Conservation (phyloP, 768 basidiomycete genomes). For the Termitomyces sp. region DNA sequence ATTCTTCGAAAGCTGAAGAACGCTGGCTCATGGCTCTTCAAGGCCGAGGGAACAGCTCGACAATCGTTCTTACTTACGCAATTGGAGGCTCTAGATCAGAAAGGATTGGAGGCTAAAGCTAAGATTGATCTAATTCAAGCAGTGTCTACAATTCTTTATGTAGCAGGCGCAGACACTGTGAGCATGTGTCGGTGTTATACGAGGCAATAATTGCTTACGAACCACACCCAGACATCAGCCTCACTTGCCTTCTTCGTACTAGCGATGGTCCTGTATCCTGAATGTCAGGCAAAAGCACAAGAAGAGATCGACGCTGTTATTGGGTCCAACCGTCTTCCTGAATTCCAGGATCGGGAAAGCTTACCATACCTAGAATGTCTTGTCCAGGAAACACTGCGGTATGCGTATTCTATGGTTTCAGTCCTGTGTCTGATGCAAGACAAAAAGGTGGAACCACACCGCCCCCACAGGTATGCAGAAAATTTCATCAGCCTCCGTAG, state of each 20-base stretch:
- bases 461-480: constrained; percentile 3
- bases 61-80: constrained; percentile 12
- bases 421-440: not conserved
- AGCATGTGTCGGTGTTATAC: not conserved
- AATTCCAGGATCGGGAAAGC: constrained; percentile 14
- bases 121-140: constrained; percentile 5
- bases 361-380: constrained; percentile 19
- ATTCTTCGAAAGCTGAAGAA: not conserved
- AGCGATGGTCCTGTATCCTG: constrained; percentile 22
- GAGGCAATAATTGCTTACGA: not conserved
- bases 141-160: constrained; percentile 7
- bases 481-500: not conserved
- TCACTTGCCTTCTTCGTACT: constrained; percentile 19
- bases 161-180: constrained; percentile 14
- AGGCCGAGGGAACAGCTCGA: constrained; percentile 9
- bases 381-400: constrained; percentile 13
- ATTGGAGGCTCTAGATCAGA: constrained; percentile 4
- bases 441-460: constrained; percentile 8
- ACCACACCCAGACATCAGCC: constrained; percentile 16
- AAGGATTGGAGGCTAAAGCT: not conserved
- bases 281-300: constrained; percentile 21
- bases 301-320: constrained; percentile 21
- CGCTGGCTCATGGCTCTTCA: not conserved
- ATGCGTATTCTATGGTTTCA: not conserved
- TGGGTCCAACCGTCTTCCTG: constrained; percentile 20